These are phyloP conservation scores for Dictyostelium brefeldianum DNA, from an alignment of 78 protist genomes.

Conservation along the genomic window DNA sequence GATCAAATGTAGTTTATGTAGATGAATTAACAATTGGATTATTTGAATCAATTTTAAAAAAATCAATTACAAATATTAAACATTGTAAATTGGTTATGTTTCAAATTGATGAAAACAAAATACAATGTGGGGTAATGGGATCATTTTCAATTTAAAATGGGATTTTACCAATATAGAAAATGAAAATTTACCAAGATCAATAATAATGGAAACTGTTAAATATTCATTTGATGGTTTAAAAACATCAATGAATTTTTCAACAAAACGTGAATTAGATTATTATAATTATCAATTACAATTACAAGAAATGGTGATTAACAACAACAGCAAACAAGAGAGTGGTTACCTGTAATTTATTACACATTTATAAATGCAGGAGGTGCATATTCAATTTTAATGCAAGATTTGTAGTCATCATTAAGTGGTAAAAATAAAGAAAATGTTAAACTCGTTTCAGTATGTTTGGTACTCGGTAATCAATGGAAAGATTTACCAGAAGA, in stretches of 20 bases:
- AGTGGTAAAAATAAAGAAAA: not conserved
- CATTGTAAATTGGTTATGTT: not conserved
- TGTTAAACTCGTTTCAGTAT: not conserved
- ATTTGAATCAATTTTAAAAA: not conserved
- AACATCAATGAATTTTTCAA: not conserved
- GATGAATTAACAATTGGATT: constrained; percentile 6
- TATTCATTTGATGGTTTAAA: not conserved
- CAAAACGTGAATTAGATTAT: not conserved
- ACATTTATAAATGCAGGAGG: not conserved
- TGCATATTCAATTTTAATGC: not conserved
- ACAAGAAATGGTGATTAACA: not conserved
- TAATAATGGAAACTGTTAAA: not conserved
- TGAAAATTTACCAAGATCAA: not conserved
- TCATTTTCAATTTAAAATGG: constrained; percentile 13
- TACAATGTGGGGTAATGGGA: not conserved
- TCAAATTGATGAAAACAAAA: not conserved
- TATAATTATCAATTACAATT: not conserved
- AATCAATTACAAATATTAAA: not conserved
- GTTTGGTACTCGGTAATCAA: constrained; percentile 17
- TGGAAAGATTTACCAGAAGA: not conserved
- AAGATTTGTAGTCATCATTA: constrained; percentile 25
- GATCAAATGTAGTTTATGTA: too few species aligned
- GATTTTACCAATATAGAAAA: not conserved
- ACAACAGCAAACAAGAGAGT: too few species aligned
- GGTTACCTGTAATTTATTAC: not conserved